Evolutionary conservation across 2,329 filamentous ascomycete species (phyloP).

Genomic region (Fonsecaea pugnacius): DNA sequence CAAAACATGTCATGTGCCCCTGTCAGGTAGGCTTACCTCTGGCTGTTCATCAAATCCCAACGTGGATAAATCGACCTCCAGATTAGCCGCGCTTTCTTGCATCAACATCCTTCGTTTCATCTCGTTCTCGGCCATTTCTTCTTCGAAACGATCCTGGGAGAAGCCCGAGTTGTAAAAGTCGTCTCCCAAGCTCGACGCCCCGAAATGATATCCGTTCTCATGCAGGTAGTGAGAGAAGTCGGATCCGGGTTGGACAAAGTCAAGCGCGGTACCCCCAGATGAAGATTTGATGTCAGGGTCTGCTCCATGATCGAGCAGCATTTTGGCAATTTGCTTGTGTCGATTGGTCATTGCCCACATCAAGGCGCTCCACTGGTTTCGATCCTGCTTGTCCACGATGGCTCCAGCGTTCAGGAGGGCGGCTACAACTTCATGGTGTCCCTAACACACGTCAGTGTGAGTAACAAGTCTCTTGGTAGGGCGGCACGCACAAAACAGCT

Average conservation of each 20-base stretch:
- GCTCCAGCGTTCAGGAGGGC: constrained; percentile 83
- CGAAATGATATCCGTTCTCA: constrained; percentile 80
- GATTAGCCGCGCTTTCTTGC: constrained; percentile 96
- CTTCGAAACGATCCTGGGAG: constrained; percentile 90
- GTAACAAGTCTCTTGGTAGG: background rate
- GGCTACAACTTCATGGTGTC: constrained; percentile 85
- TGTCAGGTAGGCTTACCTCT: constrained; percentile 53
- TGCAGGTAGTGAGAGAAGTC: constrained; percentile 96
- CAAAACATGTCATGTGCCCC: constrained; percentile 53
- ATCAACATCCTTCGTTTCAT: constrained; percentile 92
- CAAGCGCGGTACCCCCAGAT: constrained; percentile 88
- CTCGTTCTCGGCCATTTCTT: constrained; percentile 96
- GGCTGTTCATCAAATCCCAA: constrained; percentile 94
- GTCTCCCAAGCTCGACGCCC: constrained; percentile 56
- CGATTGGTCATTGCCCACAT: constrained; percentile 99
- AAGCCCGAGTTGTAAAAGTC: constrained; percentile 91
- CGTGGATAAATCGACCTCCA: constrained; percentile 95
- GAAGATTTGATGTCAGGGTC: constrained; percentile 96
- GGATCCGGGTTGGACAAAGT: constrained; percentile 93
- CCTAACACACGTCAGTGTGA: constrained; percentile 41
- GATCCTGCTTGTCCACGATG: constrained; percentile 89
- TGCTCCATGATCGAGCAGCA: constrained; percentile 87
- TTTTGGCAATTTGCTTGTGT: constrained; percentile 93
- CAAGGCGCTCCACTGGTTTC: constrained; percentile 93
- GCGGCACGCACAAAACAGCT: constrained; percentile 72